phyloP scores from a whole-genome alignment of 305 asterid genomes.

The Solanum hybrid region DNA sequence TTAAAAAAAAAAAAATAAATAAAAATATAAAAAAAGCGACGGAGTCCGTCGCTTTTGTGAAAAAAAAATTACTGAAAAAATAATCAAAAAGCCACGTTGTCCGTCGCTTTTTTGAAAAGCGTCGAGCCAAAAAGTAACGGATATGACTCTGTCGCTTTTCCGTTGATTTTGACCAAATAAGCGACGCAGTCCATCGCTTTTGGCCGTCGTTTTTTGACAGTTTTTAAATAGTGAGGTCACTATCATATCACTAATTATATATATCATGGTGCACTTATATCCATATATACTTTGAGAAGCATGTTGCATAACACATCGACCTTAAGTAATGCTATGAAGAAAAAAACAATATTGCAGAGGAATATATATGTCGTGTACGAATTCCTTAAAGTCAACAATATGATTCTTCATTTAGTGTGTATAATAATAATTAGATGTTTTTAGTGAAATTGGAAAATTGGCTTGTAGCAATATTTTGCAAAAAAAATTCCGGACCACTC shows the following conservation, averaged over 20 bases:
- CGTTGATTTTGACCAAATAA: too few species aligned
- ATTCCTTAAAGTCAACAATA: not conserved
- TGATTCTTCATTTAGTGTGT: not conserved
- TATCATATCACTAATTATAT: not conserved
- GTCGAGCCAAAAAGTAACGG: too few species aligned
- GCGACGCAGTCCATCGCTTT: rapidly evolving
- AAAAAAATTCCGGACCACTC: not conserved
- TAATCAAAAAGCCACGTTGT: too few species aligned
- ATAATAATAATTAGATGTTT: not conserved
- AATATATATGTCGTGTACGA: not conserved
- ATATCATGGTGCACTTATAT: not conserved
- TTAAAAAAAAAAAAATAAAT: too few species aligned
- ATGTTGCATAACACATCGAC: not conserved
- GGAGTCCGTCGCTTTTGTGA: too few species aligned
- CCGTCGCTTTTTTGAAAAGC: too few species aligned
- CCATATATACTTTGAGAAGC: not conserved
- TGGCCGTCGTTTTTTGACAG: not conserved
- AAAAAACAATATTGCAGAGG: not conserved
- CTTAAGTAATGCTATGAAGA: not conserved
- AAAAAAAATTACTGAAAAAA: too few species aligned
- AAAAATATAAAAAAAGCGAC: too few species aligned
- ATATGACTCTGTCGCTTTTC: too few species aligned
- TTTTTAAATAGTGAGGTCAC: not conserved
- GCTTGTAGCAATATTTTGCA: not conserved
- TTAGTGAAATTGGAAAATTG: not conserved